Conservation (phyloP, 768 basidiomycete genomes). For the Boletus vinaceobasis region DNA sequence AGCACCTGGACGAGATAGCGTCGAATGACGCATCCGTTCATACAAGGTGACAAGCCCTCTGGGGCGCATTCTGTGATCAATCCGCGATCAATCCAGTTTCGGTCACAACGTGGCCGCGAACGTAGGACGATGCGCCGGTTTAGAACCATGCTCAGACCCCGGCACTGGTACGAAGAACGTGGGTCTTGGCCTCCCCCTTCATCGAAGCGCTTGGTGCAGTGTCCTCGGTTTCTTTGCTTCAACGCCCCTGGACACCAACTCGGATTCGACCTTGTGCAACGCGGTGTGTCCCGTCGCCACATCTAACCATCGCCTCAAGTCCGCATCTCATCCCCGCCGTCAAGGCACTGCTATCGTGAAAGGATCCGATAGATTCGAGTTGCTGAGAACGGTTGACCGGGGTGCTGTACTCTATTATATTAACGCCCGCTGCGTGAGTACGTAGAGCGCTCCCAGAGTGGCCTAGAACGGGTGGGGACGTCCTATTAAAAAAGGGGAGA, state of each 20-base stretch:
- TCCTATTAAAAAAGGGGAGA: background rate
- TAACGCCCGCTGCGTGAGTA: background rate
- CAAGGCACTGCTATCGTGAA: constrained; percentile 2
- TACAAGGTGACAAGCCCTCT: background rate
- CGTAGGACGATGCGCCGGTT: too few relatives aligned
- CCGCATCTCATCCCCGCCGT: constrained; percentile 7
- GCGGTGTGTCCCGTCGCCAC: background rate
- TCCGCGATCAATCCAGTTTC: constrained; percentile 11
- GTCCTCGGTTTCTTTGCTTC: constrained; percentile 7
- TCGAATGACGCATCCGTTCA: too few relatives aligned
- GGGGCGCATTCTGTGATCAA: constrained; percentile 4
- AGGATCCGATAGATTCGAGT: constrained; percentile 5
- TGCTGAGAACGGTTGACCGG: background rate
- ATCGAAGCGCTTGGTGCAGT: constrained; percentile 19
- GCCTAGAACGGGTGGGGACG: constrained; percentile 1
- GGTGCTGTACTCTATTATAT: background rate
- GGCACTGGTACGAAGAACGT: constrained; percentile 4
- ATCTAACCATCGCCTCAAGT: constrained; percentile 1
- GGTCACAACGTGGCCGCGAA: too few relatives aligned
- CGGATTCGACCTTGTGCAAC: background rate
- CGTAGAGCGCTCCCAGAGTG: background rate
- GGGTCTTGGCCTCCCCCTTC: constrained; percentile 1
- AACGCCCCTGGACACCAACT: background rate
- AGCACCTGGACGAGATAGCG: too few relatives aligned
- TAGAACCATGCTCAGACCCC: background rate